These are phyloP conservation scores for Aurinia saxatilis DNA, from an alignment of 345 rosid species.

Conservation along the genomic window DNA sequence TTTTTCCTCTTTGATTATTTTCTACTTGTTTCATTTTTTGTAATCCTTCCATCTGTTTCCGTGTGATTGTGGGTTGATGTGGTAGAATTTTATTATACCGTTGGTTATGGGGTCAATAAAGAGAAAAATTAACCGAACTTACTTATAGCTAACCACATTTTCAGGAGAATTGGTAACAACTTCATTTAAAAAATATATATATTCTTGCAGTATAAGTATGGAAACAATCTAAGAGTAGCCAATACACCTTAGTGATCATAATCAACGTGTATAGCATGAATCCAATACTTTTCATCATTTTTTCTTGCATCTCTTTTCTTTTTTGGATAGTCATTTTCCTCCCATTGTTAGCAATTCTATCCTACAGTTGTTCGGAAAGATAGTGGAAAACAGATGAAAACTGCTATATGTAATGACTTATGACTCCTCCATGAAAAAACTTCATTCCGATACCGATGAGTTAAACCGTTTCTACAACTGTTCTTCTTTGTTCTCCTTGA, in stretches of 20 bases:
- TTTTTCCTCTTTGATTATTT: too few relatives aligned
- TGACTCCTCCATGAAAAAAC: neutral
- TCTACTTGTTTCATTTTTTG: too few relatives aligned
- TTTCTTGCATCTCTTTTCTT: neutral
- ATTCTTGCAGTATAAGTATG: neutral
- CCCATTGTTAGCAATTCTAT: constrained; percentile 6
- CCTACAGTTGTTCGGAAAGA: neutral
- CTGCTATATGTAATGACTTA: neutral
- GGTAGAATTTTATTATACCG: too few relatives aligned
- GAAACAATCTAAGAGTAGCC: neutral
- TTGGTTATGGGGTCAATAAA: too few relatives aligned
- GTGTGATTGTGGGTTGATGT: too few relatives aligned
- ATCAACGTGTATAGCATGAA: constrained; percentile 2
- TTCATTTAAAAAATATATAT: neutral
- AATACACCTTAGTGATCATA: neutral
- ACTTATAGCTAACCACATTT: too few relatives aligned
- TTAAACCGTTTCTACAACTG: constrained; percentile 7
- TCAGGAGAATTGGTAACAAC: neutral
- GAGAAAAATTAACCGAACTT: too few relatives aligned
- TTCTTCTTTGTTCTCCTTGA: constrained; percentile 15
- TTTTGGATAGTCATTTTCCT: neutral
- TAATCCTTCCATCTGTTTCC: too few relatives aligned
- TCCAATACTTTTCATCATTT: constrained; percentile 1
- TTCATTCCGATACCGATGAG: neutral
- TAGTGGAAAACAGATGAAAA: neutral